Conservation (phyloP, 805 yeast genomes). For the Candida parachauliodes region DNA sequence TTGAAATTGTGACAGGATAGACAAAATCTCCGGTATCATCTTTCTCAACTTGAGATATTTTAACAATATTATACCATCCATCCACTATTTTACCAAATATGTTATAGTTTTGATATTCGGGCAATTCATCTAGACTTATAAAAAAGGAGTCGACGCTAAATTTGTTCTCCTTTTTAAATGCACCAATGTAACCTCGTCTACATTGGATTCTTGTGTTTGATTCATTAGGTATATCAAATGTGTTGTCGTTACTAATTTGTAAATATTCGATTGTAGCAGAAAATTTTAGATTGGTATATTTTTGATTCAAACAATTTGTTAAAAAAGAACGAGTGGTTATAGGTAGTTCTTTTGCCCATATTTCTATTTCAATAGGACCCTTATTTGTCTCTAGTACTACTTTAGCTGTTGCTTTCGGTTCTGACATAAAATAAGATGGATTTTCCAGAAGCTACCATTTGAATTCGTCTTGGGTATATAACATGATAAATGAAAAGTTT, state of each 20-base stretch:
- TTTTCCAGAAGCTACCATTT: too few relatives aligned
- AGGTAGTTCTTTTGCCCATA: conserved; percentile 72
- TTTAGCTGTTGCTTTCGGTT: conserved; percentile 58
- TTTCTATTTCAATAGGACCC: conserved; percentile 56
- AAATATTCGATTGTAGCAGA: conserved; percentile 29
- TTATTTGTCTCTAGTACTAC: conserved; percentile 54
- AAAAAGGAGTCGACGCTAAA: conserved; percentile 27
- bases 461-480: too few relatives aligned
- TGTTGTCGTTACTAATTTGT: conserved; percentile 6
- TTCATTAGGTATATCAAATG: conserved; percentile 32
- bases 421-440: conserved; percentile 16
- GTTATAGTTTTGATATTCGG: conserved; percentile 25
- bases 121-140: conserved; percentile 15
- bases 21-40: conserved; percentile 38
- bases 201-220: conserved; percentile 48
- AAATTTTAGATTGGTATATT: conserved; percentile 41
- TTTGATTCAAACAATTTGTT: conserved; percentile 42
- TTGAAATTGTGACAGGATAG: conserved; percentile 47
- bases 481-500: too few relatives aligned
- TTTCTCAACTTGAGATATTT: conserved; percentile 48
- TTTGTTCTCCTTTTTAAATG: conserved; percentile 2
- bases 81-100: conserved; percentile 59
- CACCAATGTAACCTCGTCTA: conserved; percentile 7
- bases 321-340: conserved; percentile 44
- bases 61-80: conserved; percentile 50